Conservation (phyloP, 2,329 filamentous ascomycete species). For the Trichoderma citrinoviride region DNA sequence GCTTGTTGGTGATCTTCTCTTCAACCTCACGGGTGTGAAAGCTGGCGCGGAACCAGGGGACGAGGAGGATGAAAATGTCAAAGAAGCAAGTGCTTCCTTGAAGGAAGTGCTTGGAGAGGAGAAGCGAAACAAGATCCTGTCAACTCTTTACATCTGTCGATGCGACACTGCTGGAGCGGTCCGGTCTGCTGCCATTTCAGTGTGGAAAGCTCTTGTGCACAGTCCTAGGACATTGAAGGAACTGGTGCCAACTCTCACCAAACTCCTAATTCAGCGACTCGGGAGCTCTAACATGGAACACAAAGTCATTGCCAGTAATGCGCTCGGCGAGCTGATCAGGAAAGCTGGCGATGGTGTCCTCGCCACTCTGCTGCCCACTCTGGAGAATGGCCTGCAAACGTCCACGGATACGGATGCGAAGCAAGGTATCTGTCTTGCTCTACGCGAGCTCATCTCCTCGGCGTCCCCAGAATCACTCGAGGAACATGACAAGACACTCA, state of each 20-base stretch:
- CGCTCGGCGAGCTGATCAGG: conserved; percentile 91
- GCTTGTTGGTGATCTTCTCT: conserved; percentile 91
- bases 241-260: conserved; percentile 88
- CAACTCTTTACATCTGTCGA: conserved; percentile 95
- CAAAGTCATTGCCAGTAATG: conserved; percentile 97
- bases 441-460: conserved; percentile 88
- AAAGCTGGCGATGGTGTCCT: conserved; percentile 95
- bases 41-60: conserved; percentile 73
- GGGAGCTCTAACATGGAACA: conserved; percentile 98
- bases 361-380: conserved; percentile 79
- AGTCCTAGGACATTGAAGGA: conserved; percentile 92
- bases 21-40: conserved; percentile 94
- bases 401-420: conserved; percentile 90
- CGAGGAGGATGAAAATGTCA: conserved; percentile 72
- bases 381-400: conserved; percentile 85
- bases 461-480: conserved; percentile 85
- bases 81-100: conserved; percentile 88
- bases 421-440: conserved; percentile 94
- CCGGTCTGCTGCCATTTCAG: conserved; percentile 80
- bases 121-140: conserved; percentile 93
- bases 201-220: conserved; percentile 93
- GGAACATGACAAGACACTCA: conserved; percentile 91
- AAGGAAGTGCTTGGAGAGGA: conserved; percentile 93
- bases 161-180: conserved; percentile 94
- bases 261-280: conserved; percentile 88